Evolutionary conservation across 495 filamentous ascomycete genomes (phyloP).

Genomic region (Xylaria acuta): DNA sequence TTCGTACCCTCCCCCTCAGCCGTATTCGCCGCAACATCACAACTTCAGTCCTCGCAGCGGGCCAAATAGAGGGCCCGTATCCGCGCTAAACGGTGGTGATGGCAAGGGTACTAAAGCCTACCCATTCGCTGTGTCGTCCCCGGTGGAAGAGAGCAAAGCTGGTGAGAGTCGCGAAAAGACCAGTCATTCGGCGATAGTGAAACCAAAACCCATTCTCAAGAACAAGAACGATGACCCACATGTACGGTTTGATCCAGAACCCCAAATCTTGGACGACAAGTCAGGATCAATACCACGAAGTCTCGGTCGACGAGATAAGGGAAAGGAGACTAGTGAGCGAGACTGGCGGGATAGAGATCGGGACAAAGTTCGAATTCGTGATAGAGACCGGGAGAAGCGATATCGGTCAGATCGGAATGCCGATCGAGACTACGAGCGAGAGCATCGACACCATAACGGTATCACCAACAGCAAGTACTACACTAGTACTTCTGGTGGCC

Average conservation of each 20-base stretch:
- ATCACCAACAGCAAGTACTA: constrained; percentile 19
- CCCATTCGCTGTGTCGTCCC: constrained; percentile 53
- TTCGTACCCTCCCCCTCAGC: constrained; percentile 22
- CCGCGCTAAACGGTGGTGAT: constrained; percentile 16
- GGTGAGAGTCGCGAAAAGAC: constrained; percentile 20
- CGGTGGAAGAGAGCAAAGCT: constrained; percentile 26
- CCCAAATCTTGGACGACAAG: constrained; percentile 44
- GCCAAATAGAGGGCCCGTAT: constrained; percentile 6
- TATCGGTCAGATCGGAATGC: constrained; percentile 36
- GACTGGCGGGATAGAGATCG: constrained; percentile 32
- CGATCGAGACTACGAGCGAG: constrained; percentile 32
- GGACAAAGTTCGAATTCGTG: constrained; percentile 32
- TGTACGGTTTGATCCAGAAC: constrained; percentile 49
- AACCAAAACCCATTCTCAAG: constrained; percentile 58
- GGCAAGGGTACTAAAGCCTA: constrained; percentile 39
- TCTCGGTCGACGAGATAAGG: constrained; percentile 35
- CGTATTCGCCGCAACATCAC: not conserved
- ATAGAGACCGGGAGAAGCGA: constrained; percentile 35
- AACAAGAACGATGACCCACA: constrained; percentile 55
- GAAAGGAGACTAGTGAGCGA: constrained; percentile 31
- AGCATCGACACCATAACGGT: constrained; percentile 32
- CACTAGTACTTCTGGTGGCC: not conserved
- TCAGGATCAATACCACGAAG: constrained; percentile 41
- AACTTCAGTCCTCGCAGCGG: not conserved
- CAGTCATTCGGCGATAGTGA: constrained; percentile 48